A percentile compares a stretch with the other conserved stretches of the same genome.
phyloP scores from a whole-genome alignment of 78 protist species.

The Polysphondylium violaceum region DNA sequence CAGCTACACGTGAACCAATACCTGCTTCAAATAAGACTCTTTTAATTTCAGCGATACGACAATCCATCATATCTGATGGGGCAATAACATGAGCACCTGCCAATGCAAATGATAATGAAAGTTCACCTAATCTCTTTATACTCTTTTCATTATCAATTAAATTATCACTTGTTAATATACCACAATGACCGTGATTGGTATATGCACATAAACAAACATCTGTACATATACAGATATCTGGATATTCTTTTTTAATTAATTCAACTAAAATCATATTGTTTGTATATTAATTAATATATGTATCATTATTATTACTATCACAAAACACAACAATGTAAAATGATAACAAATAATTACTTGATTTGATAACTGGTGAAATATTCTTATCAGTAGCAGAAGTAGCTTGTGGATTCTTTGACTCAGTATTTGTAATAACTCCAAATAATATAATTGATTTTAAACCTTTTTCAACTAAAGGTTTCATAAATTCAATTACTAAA shows the following conservation, averaged over 20 bases:
- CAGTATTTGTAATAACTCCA: slow-evolving; percentile 82
- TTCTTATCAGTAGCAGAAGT: slow-evolving; percentile 22
- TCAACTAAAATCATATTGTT: neutral
- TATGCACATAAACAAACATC: slow-evolving; percentile 92
- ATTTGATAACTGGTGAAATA: slow-evolving; percentile 57
- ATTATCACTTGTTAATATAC: slow-evolving; percentile 51
- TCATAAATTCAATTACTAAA: slow-evolving; percentile 38
- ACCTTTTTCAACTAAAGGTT: slow-evolving; percentile 87
- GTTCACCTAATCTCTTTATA: slow-evolving; percentile 73
- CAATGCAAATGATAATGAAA: slow-evolving; percentile 82
- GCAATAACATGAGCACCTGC: slow-evolving; percentile 93
- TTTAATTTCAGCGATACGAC: slow-evolving; percentile 85
- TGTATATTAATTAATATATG: neutral
- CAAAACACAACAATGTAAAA: neutral
- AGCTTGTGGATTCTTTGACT: slow-evolving; percentile 53
- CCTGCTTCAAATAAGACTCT: slow-evolving; percentile 33
- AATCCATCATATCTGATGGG: slow-evolving; percentile 97
- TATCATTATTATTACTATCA: too few species aligned
- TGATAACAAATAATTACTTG: neutral
- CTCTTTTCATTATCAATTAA: slow-evolving; percentile 67
- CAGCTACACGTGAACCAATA: slow-evolving; percentile 55
- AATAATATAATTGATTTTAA: slow-evolving; percentile 85
- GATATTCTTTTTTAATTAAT: slow-evolving; percentile 43
- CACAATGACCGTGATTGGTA: slow-evolving; percentile 91
- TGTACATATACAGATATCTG: slow-evolving; percentile 64